phyloP scores from a whole-genome alignment of 768 basidiomycete species.

The Tylopilus plumbeoviolaceoides region DNA sequence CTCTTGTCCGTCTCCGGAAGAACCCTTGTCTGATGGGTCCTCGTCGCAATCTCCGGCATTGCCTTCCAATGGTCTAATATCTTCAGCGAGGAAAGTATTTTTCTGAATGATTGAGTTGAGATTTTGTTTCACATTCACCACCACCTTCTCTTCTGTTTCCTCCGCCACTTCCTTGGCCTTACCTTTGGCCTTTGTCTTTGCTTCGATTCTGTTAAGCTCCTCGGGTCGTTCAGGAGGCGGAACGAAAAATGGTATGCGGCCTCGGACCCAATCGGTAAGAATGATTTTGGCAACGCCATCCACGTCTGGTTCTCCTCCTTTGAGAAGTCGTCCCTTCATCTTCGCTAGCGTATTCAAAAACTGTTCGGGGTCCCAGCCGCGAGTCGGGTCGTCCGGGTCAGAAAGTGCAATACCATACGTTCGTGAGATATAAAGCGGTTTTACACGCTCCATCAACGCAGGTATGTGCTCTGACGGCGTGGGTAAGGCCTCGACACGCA shows the following conservation, averaged over 20 bases:
- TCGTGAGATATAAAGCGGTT: constrained; percentile 85
- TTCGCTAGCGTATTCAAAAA: constrained; percentile 83
- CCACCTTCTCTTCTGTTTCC: constrained; percentile 33
- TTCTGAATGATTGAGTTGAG: constrained; percentile 85
- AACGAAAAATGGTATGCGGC: constrained; percentile 95
- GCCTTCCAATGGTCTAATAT: constrained; percentile 64
- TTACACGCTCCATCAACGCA: constrained; percentile 83
- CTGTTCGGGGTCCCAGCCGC: constrained; percentile 67
- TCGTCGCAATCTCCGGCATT: constrained; percentile 35
- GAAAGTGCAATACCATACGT: constrained; percentile 74
- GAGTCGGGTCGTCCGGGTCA: constrained; percentile 46
- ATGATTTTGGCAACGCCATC: constrained; percentile 94
- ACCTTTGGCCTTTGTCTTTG: constrained; percentile 43
- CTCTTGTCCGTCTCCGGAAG: constrained; percentile 40
- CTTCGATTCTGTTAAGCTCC: constrained; percentile 61
- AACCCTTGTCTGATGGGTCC: constrained; percentile 30
- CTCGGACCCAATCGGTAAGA: constrained; percentile 94
- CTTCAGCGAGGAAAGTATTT: constrained; percentile 82
- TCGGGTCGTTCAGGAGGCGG: constrained; percentile 81
- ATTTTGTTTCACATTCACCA: constrained; percentile 78
- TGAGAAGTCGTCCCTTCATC: constrained; percentile 87
- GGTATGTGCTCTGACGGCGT: constrained; percentile 93
- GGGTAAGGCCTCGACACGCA: constrained; percentile 91
- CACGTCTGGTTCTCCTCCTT: constrained; percentile 91
- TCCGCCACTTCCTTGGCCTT: constrained; percentile 41